These are phyloP conservation scores for Hypholoma fasciculare DNA, from an alignment of 768 basidiomycete genomes.

Conservation along the genomic window DNA sequence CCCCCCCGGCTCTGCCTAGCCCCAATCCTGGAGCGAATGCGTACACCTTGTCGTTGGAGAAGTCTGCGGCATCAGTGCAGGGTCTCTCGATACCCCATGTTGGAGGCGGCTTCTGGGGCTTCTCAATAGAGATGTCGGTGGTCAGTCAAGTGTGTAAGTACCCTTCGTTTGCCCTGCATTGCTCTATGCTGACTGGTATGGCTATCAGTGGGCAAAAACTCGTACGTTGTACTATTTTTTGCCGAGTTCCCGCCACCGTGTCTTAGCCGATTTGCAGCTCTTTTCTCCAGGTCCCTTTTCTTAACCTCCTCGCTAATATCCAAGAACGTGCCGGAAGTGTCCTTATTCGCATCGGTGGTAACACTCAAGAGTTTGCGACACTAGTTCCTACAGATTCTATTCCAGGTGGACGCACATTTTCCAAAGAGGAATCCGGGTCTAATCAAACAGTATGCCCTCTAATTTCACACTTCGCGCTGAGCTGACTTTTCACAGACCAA, in stretches of 20 bases:
- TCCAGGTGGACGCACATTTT: conserved; percentile 31
- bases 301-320: conserved; percentile 75
- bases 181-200: not conserved
- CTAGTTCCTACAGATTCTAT: conserved; percentile 44
- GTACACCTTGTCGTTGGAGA: conserved; percentile 45
- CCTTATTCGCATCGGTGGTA: conserved; percentile 71
- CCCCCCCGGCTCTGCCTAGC: conserved; percentile 48
- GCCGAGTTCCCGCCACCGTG: not conserved
- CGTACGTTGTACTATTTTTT: conserved; percentile 28
- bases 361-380: conserved; percentile 69
- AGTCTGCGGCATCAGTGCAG: conserved; percentile 26
- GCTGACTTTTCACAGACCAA: conserved; percentile 37
- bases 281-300: conserved; percentile 57
- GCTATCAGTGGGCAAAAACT: conserved; percentile 45
- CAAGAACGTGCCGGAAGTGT: conserved; percentile 60
- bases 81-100: conserved; percentile 37
- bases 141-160: conserved; percentile 51
- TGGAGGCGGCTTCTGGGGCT: conserved; percentile 16
- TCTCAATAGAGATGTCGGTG: conserved; percentile 19
- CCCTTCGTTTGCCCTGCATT: not conserved
- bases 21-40: conserved; percentile 37
- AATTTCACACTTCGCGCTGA: not conserved
- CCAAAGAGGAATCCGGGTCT: conserved; percentile 4
- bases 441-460: conserved; percentile 1
- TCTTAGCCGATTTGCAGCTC: conserved; percentile 27